These are phyloP conservation scores for Pyrenochaeta sp. DNA, from an alignment of 2,329 filamentous ascomycete species.

Conservation along the genomic window DNA sequence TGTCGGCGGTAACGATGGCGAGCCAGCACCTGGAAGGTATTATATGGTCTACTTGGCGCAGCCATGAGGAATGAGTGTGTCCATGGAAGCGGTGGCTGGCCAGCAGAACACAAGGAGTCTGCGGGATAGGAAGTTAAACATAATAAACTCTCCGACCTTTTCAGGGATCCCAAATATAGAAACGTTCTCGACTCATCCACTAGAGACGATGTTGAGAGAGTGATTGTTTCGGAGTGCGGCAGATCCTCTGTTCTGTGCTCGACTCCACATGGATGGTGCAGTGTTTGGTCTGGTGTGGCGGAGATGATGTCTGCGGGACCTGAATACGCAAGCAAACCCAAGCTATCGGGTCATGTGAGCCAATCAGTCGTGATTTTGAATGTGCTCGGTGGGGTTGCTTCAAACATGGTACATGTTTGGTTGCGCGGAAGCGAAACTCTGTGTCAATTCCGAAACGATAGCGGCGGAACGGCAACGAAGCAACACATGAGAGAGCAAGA, in stretches of 20 bases:
- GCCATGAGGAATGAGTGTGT: slow-evolving; percentile 5
- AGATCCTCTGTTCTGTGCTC: background rate
- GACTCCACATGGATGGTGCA: background rate
- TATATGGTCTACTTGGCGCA: slow-evolving; percentile 5
- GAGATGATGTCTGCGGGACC: slow-evolving; percentile 3
- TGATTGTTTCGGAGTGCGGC: slow-evolving; percentile 8
- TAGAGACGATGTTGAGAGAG: slow-evolving; percentile 6
- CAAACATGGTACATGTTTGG: background rate
- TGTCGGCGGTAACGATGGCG: background rate
- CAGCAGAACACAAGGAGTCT: background rate
- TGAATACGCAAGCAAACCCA: slow-evolving; percentile 2
- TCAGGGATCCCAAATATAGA: slow-evolving; percentile 5
- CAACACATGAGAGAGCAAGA: background rate
- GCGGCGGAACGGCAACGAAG: too few relatives aligned
- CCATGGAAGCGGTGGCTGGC: slow-evolving; percentile 4
- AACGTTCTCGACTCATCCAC: slow-evolving; percentile 1
- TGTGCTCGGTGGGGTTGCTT: background rate
- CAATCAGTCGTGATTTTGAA: background rate
- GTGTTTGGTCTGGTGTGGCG: slow-evolving; percentile 6
- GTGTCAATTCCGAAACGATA: background rate
- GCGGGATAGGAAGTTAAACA: slow-evolving; percentile 1
- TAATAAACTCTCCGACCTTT: slow-evolving; percentile 2
- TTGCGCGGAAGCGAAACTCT: background rate
- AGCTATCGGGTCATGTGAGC: background rate
- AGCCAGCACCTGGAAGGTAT: slow-evolving; percentile 10